A percentile compares a stretch with the other conserved stretches of the same genome.
Conservation (phyloP, 306 rosid genomes). For the Pterocarpus macrocarpus region DNA sequence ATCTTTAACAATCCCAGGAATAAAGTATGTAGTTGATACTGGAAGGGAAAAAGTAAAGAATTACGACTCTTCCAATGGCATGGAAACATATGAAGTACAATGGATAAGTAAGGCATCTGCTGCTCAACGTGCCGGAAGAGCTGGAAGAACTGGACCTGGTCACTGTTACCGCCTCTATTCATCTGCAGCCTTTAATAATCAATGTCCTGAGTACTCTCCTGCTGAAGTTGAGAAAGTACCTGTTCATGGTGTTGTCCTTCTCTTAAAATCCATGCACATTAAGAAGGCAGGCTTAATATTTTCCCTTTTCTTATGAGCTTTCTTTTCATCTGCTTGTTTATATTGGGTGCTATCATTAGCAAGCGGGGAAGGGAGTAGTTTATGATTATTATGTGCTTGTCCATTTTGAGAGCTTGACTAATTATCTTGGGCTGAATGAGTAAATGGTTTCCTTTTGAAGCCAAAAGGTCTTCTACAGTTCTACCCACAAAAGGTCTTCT, state of each 20-base stretch:
- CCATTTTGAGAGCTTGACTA: conserved; percentile 35
- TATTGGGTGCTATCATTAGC: conserved; percentile 32
- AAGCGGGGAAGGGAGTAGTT: conserved; percentile 15
- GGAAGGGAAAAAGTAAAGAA: conserved; percentile 92
- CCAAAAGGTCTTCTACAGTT: neutral
- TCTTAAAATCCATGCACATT: conserved; percentile 87
- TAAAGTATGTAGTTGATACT: conserved; percentile 91
- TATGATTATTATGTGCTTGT: neutral
- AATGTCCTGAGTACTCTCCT: conserved; percentile 72
- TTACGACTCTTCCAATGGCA: conserved; percentile 79
- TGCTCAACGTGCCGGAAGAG: conserved; percentile 89
- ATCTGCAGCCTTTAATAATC: conserved; percentile 78
- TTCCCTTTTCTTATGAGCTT: conserved; percentile 21
- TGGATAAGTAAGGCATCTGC: conserved; percentile 99
- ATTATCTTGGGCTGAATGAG: neutral
- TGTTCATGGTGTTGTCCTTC: conserved; percentile 84
- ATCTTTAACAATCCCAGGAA: conserved; percentile 90
- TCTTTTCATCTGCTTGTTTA: conserved; percentile 31
- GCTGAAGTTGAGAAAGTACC: conserved; percentile 90
- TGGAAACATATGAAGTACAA: conserved; percentile 79
- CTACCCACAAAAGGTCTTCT: neutral
- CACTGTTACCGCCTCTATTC: conserved; percentile 93
- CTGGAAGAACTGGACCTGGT: conserved; percentile 96
- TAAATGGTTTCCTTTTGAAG: neutral
- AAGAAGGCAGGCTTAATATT: conserved; percentile 61